Evolutionary conservation across 176 grass and related monocot genomes (phyloP), one percentile per base, ranked within the genome.

Genomic region (Panicum miliaceum): DNA sequence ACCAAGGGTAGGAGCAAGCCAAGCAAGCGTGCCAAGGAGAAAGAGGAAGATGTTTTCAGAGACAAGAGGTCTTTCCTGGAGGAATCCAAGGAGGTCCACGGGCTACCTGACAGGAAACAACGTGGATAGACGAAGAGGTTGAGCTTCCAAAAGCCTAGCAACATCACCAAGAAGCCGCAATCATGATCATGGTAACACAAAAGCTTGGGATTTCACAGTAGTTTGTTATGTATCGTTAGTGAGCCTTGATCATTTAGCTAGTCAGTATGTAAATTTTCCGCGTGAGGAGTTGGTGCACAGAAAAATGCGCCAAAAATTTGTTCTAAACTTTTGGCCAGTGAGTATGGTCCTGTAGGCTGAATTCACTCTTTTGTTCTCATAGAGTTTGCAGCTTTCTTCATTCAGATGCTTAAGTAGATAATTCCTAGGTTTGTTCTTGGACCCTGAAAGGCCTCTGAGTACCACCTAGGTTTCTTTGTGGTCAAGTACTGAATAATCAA

Each of bases 1-100:
- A 98, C 96, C 9, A 98, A 98, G 84, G 93, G 96, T 70, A 98
- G 93, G 83, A 95, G 77, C 77, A 98, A 98, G 67, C 91, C 96
- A 7, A 98, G 93, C 78, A 98, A 93, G 86, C 82, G 5, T 62
- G 77, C 93, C 14, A 95, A 85, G 68, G 92, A 88, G 78, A 92
- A 93, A 65, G 64, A 92, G 73, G 93, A 98, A 53, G 91, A 89
- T 62, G 89, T 95, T 69, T 89, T 95, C 36, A 92, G 82, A 76
- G 87, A 85, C 5, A 98, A 98, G 81, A 93, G 86, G 51, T 83
- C 82, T 14, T 94, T 94, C 80, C 64, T 94, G 76, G 91, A 95
- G 50, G 67, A 90, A 73, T 34, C 69, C 9, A 88, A 54, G 6
- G 81, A 89, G 25, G 29, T 70, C 26, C 15, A 73, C 10, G 70